Percentiles rank a stretch among this genome's conserved stretches.
Conservation (phyloP, 2,329 filamentous ascomycete genomes). For the Trematosphaeria pertusa region DNA sequence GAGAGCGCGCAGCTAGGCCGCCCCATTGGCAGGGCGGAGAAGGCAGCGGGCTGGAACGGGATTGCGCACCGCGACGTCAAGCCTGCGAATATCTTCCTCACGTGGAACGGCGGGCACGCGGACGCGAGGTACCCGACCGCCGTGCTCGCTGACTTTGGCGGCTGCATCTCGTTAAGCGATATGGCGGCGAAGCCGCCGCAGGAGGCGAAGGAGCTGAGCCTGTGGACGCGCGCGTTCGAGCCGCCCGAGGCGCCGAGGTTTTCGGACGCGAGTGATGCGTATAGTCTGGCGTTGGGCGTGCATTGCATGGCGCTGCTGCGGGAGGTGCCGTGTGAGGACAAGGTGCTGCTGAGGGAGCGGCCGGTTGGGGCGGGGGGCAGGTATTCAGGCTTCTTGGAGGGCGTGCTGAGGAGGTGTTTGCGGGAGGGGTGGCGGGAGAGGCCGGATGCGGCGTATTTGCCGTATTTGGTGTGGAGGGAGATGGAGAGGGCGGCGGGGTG, state of each 20-base stretch:
- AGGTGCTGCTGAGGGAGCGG: background rate
- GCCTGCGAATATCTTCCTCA: slow-evolving; percentile 23
- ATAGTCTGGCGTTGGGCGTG: slow-evolving; percentile 1
- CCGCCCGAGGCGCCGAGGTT: slow-evolving; percentile 3
- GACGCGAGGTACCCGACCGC: slow-evolving; percentile 7
- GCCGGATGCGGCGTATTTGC: slow-evolving; percentile 3
- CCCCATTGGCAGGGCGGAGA: background rate
- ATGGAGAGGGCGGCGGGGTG: background rate
- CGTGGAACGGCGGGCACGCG: background rate
- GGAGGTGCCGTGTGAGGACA: background rate
- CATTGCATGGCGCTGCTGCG: slow-evolving; percentile 1
- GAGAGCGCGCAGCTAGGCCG: background rate
- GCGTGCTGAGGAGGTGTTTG: background rate
- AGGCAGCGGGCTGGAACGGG: slow-evolving; percentile 8
- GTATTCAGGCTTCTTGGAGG: background rate
- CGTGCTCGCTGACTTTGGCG: slow-evolving; percentile 24
- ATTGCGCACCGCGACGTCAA: slow-evolving; percentile 27
- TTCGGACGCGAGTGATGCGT: slow-evolving; percentile 1
- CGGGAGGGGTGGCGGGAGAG: background rate
- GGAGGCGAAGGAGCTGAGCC: background rate
- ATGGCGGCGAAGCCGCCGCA: too few species aligned
- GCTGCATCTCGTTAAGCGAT: background rate
- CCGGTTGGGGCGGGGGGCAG: background rate
- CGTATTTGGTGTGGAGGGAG: slow-evolving; percentile 7
- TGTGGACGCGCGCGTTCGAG: background rate